These are phyloP conservation scores for Diutina scorzettiae DNA, from an alignment of 1,139 yeast genomes.

Conservation along the genomic window DNA sequence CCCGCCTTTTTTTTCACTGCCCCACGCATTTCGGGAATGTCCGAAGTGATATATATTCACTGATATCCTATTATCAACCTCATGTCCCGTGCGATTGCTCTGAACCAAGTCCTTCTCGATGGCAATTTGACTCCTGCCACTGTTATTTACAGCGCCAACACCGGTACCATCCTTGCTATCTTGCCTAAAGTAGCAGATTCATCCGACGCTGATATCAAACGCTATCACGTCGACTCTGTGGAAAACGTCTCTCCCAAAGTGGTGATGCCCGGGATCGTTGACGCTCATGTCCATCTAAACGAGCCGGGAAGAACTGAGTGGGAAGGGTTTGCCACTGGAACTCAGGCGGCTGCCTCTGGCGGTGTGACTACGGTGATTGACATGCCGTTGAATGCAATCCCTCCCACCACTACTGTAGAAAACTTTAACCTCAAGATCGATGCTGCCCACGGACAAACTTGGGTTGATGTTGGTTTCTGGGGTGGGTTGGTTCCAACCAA, in stretches of 20 bases:
- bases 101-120: conserved; percentile 49
- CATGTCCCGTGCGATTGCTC: conserved; percentile 57
- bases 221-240: conserved; percentile 29
- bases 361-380: conserved; percentile 94
- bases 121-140: conserved; percentile 51
- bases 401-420: conserved; percentile 80
- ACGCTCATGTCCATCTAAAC: conserved; percentile 42
- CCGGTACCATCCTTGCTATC: conserved; percentile 57
- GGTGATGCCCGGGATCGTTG: conserved; percentile 84
- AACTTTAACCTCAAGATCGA: conserved; percentile 62
- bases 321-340: conserved; percentile 12
- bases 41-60: too few relatives aligned
- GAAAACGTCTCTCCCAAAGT: conserved; percentile 50
- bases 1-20: too few relatives aligned
- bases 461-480: conserved; percentile 96
- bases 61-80: too few relatives aligned
- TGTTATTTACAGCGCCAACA: conserved; percentile 43
- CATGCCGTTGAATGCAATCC: conserved; percentile 93
- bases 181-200: conserved; percentile 20
- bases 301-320: conserved; percentile 12
- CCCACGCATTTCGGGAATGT: too few relatives aligned
- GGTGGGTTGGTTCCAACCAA: conserved; percentile 86
- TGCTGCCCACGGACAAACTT: conserved; percentile 72
- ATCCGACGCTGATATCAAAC: conserved; percentile 24
- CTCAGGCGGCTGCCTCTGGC: conserved; percentile 29